These are phyloP conservation scores for Plasmodium ovale DNA, from an alignment of 169 alveolate species.

Conservation along the genomic window DNA sequence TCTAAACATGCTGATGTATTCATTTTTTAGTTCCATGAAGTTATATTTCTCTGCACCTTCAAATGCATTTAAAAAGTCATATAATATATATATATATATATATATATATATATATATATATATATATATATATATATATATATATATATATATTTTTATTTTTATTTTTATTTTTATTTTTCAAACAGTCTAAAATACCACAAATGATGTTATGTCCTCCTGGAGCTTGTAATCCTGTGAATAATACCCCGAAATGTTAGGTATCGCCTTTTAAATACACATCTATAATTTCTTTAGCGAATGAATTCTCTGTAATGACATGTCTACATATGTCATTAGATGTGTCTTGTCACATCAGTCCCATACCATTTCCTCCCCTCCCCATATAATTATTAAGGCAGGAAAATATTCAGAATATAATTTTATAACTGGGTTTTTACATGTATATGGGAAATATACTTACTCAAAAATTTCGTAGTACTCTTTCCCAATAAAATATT, in stretches of 20 bases:
- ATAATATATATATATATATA: too few species aligned
- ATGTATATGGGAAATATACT: conserved; percentile 19
- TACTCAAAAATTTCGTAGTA: background rate
- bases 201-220: conserved; percentile 98
- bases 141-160: too few species aligned
- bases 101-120: too few species aligned
- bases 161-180: conserved; percentile 87
- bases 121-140: too few species aligned
- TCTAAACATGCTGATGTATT: conserved; percentile 92
- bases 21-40: conserved; percentile 91
- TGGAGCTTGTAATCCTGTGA: conserved; percentile 98
- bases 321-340: conserved; percentile 1
- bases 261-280: conserved; percentile 8
- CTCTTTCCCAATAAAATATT: background rate
- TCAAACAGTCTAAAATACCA: conserved; percentile 93
- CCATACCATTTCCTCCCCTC: conserved; percentile 9
- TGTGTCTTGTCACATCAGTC: conserved; percentile 3
- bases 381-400: conserved; percentile 4
- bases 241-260: conserved; percentile 89
- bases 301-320: conserved; percentile 14
- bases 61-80: conserved; percentile 93
- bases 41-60: conserved; percentile 92
- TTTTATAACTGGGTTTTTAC: conserved; percentile 15
- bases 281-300: conserved; percentile 18
- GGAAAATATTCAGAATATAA: too few species aligned